phyloP scores from a whole-genome alignment of 2,329 filamentous ascomycete species.

The Colletotrichum incanum region DNA sequence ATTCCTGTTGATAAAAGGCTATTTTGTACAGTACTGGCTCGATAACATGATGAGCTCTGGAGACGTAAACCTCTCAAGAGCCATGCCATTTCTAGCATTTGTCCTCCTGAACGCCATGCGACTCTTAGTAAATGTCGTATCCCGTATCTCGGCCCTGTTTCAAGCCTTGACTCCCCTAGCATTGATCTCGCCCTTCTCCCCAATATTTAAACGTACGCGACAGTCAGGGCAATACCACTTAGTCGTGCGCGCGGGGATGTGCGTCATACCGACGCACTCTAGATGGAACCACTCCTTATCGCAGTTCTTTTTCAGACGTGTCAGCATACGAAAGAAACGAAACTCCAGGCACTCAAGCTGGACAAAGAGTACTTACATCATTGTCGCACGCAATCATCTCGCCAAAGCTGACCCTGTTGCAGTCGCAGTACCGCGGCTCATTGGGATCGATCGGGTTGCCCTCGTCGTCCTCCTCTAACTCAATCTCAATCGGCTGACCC shows the following conservation, averaged over 20 bases:
- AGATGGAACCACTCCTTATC: conserved; percentile 90
- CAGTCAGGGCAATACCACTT: conserved; percentile 92
- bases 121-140: neutral
- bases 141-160: neutral
- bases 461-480: conserved; percentile 75
- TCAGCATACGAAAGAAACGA: conserved; percentile 42
- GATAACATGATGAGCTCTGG: neutral
- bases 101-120: conserved; percentile 8
- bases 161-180: conserved; percentile 69
- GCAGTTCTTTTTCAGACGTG: conserved; percentile 69
- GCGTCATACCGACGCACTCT: conserved; percentile 79
- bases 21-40: neutral
- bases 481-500: conserved; percentile 61
- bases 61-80: neutral
- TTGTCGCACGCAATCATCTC: conserved; percentile 90
- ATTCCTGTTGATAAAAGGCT: conserved; percentile 9
- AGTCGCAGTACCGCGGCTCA: conserved; percentile 84
- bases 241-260: conserved; percentile 79
- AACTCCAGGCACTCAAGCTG: neutral
- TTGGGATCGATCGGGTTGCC: conserved; percentile 81
- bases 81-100: neutral
- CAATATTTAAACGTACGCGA: conserved; percentile 73
- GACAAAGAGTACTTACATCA: conserved; percentile 69
- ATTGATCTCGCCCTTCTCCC: conserved; percentile 75
- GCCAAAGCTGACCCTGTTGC: conserved; percentile 85